phyloP scores from a whole-genome alignment of 2,329 filamentous ascomycete genomes.

The Chalaropsis thielavioides region DNA sequence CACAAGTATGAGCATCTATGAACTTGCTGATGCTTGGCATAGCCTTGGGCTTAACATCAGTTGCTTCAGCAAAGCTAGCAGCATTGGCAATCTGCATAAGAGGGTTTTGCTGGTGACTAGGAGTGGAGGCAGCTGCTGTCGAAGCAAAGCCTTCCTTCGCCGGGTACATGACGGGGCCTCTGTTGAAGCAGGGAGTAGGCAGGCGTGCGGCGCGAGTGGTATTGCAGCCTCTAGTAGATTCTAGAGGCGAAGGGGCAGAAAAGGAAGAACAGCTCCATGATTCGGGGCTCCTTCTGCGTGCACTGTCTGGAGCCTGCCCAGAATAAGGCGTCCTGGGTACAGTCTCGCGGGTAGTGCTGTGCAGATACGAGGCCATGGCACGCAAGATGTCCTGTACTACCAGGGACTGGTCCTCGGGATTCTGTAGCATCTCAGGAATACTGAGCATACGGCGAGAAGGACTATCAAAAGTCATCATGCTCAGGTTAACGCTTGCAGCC shows the following conservation, averaged over 20 bases:
- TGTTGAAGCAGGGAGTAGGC: neutral
- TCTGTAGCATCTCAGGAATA: neutral
- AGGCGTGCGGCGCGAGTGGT: neutral
- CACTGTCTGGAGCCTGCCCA: no score
- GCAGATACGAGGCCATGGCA: neutral
- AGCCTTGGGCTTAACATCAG: neutral
- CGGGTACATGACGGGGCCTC: no score
- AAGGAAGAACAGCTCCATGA: neutral
- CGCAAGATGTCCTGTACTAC: neutral
- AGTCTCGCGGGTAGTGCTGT: neutral
- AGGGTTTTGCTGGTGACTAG: neutral
- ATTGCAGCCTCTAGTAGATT: neutral
- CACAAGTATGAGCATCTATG: neutral
- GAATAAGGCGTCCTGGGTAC: no score
- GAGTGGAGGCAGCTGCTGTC: no score
- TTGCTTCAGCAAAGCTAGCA: neutral
- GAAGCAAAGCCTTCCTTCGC: neutral
- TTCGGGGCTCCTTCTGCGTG: neutral
- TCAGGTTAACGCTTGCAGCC: neutral
- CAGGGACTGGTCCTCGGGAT: neutral
- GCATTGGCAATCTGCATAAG: neutral
- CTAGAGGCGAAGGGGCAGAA: neutral
- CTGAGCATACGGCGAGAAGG: neutral
- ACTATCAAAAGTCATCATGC: neutral
- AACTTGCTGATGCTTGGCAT: neutral